Evolutionary conservation across 768 basidiomycete genomes (phyloP).

Genomic region (Lactifluus pinguis): DNA sequence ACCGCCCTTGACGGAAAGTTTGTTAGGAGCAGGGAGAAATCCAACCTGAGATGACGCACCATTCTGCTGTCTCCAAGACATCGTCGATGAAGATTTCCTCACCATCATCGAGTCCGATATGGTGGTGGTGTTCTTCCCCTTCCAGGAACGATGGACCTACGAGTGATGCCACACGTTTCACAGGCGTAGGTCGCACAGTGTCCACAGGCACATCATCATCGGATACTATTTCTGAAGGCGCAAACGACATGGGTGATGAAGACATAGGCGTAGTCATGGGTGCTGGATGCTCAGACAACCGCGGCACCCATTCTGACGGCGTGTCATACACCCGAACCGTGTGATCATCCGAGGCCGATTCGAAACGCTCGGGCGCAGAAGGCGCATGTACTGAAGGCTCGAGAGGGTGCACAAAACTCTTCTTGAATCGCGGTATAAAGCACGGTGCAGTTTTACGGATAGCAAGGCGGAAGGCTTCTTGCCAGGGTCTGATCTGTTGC

Average conservation of each 20-base stretch:
- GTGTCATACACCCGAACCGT: too few relatives aligned
- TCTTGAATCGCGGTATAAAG: neutral
- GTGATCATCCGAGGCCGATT: too few relatives aligned
- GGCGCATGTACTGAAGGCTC: too few relatives aligned
- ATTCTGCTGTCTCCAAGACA: conserved; percentile 36
- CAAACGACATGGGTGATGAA: too few relatives aligned
- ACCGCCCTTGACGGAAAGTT: conserved; percentile 39
- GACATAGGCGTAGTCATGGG: too few relatives aligned
- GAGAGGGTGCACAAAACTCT: too few relatives aligned
- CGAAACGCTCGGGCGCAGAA: too few relatives aligned
- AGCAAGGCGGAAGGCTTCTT: neutral
- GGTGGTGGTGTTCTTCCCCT: conserved; percentile 18
- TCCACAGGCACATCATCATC: too few relatives aligned
- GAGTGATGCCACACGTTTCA: neutral
- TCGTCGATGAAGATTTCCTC: conserved; percentile 42
- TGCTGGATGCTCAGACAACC: too few relatives aligned
- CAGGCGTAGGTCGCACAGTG: too few relatives aligned
- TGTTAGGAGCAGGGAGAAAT: neutral
- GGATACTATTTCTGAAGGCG: too few relatives aligned
- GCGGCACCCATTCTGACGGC: too few relatives aligned
- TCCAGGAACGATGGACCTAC: conserved; percentile 15
- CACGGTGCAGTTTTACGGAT: conserved; percentile 8
- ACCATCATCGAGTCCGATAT: neutral
- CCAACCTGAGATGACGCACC: conserved; percentile 29
- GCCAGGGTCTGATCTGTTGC: neutral